Percentiles rank a stretch among this genome's conserved stretches.
These are phyloP conservation scores for Fusarium sp. DNA, from an alignment of 2,329 filamentous ascomycete genomes.

Conservation along the genomic window DNA sequence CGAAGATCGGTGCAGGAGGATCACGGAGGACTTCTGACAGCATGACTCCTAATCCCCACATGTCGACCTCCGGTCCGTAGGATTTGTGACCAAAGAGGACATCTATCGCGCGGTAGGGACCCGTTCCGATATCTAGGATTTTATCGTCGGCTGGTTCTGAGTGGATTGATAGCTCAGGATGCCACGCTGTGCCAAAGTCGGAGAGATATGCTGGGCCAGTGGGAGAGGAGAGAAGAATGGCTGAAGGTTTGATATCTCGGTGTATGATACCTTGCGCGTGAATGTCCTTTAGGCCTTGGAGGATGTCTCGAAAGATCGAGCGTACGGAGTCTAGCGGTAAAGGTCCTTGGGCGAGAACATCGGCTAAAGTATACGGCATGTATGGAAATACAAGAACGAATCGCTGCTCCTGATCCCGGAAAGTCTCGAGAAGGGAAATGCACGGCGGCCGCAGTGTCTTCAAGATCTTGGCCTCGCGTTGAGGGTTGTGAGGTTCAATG, in stretches of 20 bases:
- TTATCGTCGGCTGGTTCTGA: conserved; percentile 78
- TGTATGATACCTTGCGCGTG: conserved; percentile 85
- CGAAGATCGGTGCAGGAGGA: conserved; percentile 76
- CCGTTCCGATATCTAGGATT: conserved; percentile 93
- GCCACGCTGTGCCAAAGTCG: conserved; percentile 95
- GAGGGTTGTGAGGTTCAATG: conserved; percentile 83
- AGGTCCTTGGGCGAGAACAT: conserved; percentile 67
- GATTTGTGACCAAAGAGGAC: conserved; percentile 83
- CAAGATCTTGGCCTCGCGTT: conserved; percentile 82
- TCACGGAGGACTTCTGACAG: conserved; percentile 77
- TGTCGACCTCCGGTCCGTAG: conserved; percentile 80
- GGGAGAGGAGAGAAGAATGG: conserved; percentile 77
- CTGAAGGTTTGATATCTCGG: conserved; percentile 93
- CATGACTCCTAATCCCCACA: conserved; percentile 90
- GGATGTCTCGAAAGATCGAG: conserved; percentile 71
- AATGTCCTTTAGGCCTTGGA: conserved; percentile 76
- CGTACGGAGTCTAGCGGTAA: conserved; percentile 50
- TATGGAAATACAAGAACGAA: conserved; percentile 89
- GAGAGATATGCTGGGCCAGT: conserved; percentile 81
- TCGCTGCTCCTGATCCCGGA: conserved; percentile 75
- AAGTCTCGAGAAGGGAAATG: conserved; percentile 78
- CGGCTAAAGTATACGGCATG: conserved; percentile 76
- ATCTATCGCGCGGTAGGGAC: conserved; percentile 90
- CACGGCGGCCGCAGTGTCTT: conserved; percentile 64
- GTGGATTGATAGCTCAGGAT: conserved; percentile 65